These are phyloP conservation scores for Agrostemma githago DNA, from an alignment of 148 eudicot genomes.

Conservation along the genomic window DNA sequence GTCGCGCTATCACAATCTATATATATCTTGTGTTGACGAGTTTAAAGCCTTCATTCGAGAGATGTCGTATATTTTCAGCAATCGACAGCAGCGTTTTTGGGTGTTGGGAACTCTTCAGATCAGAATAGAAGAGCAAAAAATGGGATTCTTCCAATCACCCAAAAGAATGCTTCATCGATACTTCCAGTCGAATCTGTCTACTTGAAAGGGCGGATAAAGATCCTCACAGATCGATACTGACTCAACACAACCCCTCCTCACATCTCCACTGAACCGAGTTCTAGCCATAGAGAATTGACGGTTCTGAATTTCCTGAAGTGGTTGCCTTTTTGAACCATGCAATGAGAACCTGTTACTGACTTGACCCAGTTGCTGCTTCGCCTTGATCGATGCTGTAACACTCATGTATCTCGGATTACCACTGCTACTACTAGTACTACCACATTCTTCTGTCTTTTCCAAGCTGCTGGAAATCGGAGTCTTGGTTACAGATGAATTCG, in stretches of 20 bases:
- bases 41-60: not conserved
- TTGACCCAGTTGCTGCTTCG: slow-evolving; percentile 40
- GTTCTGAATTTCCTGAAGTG: slow-evolving; percentile 29
- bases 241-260: too few relatives aligned
- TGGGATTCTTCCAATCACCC: not conserved
- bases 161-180: slow-evolving; percentile 15
- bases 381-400: slow-evolving; percentile 69
- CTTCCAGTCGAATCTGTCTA: slow-evolving; percentile 38
- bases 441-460: slow-evolving; percentile 33
- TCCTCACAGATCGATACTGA: slow-evolving; percentile 56
- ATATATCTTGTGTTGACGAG: not conserved
- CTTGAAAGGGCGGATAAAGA: slow-evolving; percentile 53
- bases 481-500: slow-evolving; percentile 46
- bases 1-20: not conserved
- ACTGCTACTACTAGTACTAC: too few relatives aligned
- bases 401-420: slow-evolving; percentile 78
- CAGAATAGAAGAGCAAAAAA: slow-evolving; percentile 14
- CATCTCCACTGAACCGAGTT: slow-evolving; percentile 45
- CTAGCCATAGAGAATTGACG: slow-evolving; percentile 27
- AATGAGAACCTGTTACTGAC: slow-evolving; percentile 23
- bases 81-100: not conserved
- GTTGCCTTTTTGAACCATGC: slow-evolving; percentile 29
- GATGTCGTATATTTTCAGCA: slow-evolving; percentile 7
- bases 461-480: slow-evolving; percentile 42
- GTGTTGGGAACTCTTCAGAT: slow-evolving; percentile 33